Evolutionary conservation across 2,329 filamentous ascomycete genomes (phyloP), one percentile per base, ranked within the genome.

Genomic region (Metarhizium brunneum): DNA sequence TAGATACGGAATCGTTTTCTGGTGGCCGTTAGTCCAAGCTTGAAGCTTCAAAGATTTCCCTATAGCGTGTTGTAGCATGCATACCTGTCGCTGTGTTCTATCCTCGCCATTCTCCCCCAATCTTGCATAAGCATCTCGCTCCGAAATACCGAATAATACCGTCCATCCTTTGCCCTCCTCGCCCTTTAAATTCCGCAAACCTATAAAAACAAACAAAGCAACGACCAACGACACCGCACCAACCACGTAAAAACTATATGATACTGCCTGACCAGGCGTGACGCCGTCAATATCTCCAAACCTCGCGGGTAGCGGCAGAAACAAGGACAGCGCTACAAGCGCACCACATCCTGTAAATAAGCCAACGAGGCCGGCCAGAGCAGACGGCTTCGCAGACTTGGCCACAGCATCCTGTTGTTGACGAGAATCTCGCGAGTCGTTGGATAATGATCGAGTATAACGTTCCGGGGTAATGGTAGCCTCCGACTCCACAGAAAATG

Each of bases 301-400:
- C 38, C 81, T 80, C 2, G 90, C 87, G 0, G 94, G 94, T 18
- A 99, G 79, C 6, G 92, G 94, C 14, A 99, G 78, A 66, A 99
- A 97, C 38, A 94, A 65, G 0, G 77, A 71, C 35, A 99, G 76
- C 11, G 94, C 91, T 4, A 99, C 79, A 5, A 99, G 78, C 14
- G 94, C 94, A 58, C 94, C 94, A 64, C 89, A 90, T 29, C 94
- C 94, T 7, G 94, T 96, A 67, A 95, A 95, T 57, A 96, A 76
- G 4, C 94, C 94, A 5, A 99, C 94, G 52, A 92, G 84, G 0
- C 94, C 94, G 16, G 94, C 92, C 30, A 99, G 79, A 18, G 77
- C 75, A 1, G 79, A 78, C 2, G 81, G 77, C 59, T 79, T 79
- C n/a, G 71, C 71, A 49, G 61, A 67, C 62, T 60, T 64, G 43